Conservation (phyloP, 2,329 filamentous ascomycete species). For the Dothideomycetes sp. region DNA sequence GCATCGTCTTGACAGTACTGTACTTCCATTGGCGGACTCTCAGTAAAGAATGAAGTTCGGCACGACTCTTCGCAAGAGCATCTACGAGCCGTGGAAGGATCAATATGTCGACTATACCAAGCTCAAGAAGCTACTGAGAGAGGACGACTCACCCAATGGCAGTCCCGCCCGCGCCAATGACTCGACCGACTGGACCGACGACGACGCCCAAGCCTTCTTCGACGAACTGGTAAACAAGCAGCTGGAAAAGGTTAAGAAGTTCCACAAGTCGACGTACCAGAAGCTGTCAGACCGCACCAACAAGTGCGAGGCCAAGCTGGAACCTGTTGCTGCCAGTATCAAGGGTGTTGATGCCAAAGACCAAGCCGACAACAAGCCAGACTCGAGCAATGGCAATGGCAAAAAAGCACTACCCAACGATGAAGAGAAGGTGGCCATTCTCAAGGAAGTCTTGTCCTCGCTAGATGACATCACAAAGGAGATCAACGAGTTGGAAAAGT, state of each 20-base stretch:
- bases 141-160: constrained; percentile 47
- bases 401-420: constrained; percentile 25
- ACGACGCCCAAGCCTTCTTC: constrained; percentile 87
- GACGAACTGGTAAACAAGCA: constrained; percentile 92
- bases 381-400: constrained; percentile 15
- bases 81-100: constrained; percentile 81
- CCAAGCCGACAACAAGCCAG: constrained; percentile 21
- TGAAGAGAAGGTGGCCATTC: constrained; percentile 36
- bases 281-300: constrained; percentile 71
- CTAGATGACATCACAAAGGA: constrained; percentile 83
- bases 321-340: constrained; percentile 37
- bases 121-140: constrained; percentile 79
- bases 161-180: constrained; percentile 39
- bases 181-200: constrained; percentile 65
- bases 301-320: constrained; percentile 54
- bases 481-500: constrained; percentile 87
- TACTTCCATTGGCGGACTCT: not conserved
- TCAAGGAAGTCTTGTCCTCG: constrained; percentile 65
- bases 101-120: constrained; percentile 94
- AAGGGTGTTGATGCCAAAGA: constrained; percentile 14
- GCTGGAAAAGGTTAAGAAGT: constrained; percentile 85
- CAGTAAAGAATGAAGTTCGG: constrained; percentile 70
- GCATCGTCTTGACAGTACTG: no score
- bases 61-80: constrained; percentile 67
- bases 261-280: constrained; percentile 73